Evolutionary conservation across 192 early-diverging fungal species (phyloP).

Genomic region (Spizellomyces sp.): DNA sequence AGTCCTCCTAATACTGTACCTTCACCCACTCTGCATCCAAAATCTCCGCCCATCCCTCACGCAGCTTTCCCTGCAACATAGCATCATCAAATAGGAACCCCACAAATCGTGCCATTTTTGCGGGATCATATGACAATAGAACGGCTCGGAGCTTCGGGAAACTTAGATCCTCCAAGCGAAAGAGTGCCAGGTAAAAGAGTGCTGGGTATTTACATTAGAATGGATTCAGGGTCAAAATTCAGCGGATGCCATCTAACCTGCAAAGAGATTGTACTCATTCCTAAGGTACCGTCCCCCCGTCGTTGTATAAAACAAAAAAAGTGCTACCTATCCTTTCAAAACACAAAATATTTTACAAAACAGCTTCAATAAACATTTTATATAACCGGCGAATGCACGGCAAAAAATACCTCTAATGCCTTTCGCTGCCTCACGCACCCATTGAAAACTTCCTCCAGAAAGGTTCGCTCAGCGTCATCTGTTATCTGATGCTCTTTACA

Average conservation of each 20-base stretch:
- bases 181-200: constrained; percentile 49
- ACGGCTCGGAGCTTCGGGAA: constrained; percentile 40
- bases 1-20: constrained; percentile 31
- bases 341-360: neutral
- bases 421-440: constrained; percentile 45
- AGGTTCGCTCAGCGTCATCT: constrained; percentile 29
- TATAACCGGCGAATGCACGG: neutral
- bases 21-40: constrained; percentile 40
- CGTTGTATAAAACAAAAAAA: constrained; percentile 38
- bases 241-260: constrained; percentile 19
- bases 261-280: constrained; percentile 49
- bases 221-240: neutral
- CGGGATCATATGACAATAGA: constrained; percentile 35
- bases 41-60: constrained; percentile 4
- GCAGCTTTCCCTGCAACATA: constrained; percentile 26
- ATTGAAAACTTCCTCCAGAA: constrained; percentile 45
- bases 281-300: constrained; percentile 41
- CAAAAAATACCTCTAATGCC: constrained; percentile 40
- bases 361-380: neutral
- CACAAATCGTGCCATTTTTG: constrained; percentile 44
- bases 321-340: constrained; percentile 28
- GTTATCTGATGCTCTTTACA: constrained; percentile 36
- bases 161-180: constrained; percentile 39
- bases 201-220: constrained; percentile 17
- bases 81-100: constrained; percentile 47